Evolutionary conservation across 306 rosid species (phyloP), one percentile per base, ranked within the genome.

Genomic region (Cucurbita argyrosperma): DNA sequence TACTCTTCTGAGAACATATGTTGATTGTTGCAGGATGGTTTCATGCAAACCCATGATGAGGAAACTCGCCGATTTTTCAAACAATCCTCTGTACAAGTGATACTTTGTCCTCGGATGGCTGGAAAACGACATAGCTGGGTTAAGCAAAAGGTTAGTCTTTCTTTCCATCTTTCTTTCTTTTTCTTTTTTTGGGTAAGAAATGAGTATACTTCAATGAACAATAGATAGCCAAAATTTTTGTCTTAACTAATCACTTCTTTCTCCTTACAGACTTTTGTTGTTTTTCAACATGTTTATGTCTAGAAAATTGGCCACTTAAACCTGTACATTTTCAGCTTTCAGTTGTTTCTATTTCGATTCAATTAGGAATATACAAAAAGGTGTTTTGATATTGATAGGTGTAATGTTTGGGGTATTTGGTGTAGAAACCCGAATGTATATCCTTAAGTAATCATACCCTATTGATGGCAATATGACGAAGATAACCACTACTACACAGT

Each of bases 11-110:
- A 72, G 67, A 58, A 58, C 16, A 58, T 16, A 58, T 58, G 11
- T 21, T 39, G 77, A 52, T 46, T 19, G 35, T 40, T 74, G 75
- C 87, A 94, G 99, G 97, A 91, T 87, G 99, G 99, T 77, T 84
- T 94, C 79, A 94, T 94, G 99, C 89, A 86, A 82, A 91, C 97
- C 71, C 96, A 91, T 80, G 99, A 94, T 80, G 99, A 94, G 82
- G 99, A 94, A 79, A 91, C 94, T 79, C 87, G 96, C 21, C 87
- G 92, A 39, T 94, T 94, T 83, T 94, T 94, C 86, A 91, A 94
- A 80, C 89, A 87, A 51, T 94, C 99, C 78, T 94, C 99, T 14
- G 97, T 94, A 65, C 87, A 89, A 81, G 97, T 94, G 63, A 80
- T 91, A 60, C 99, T 94, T 70, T 89, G 92, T 78, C 95, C 97